Evolutionary conservation across 176 grass and related monocot species (phyloP), one percentile per base, ranked within the genome.

Genomic region (Eragrostis curvula): DNA sequence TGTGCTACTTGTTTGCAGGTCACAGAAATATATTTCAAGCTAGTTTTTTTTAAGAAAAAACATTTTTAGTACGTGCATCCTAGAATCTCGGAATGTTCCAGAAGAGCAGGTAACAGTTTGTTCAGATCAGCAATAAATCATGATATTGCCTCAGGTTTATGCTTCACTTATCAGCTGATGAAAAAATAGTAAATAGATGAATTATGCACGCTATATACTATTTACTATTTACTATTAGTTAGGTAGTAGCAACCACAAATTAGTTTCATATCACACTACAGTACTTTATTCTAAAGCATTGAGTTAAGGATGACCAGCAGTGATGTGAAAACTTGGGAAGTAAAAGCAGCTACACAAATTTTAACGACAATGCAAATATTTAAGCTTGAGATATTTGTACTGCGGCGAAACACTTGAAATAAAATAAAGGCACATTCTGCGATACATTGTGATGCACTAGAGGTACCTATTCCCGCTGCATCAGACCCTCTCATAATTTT

Each of bases 401-500:
- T n/a, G 41, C 8, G n/a, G 12, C 21, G n/a, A 32, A 84, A 36
- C 23, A 69, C 61, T 44, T 44, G 27, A 73, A 68, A 74, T 29
- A 23, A 52, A 46, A 27, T 43, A 29, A 60, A 43, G 46, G 43
- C n/a, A 44, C 8, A 61, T 30, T 75, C 5, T 10, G 21, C 15
- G 24, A 6, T n/a, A n/a, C 29, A 66, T 42, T 16, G 25, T 44
- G 59, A 46, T 3, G 8, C 15, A 45, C 32, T 4, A 41, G 12
- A 63, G 67, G 44, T 89, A 92, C 90, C 87, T 73, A 84, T 87
- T 73, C 90, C 90, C 73, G 75, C 88, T 45, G 90, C 90, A 78
- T 92, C 87, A 61, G 87, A 89, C 25, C 90, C 87, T 84, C 85
- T 89, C 90, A 92, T 92, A 27, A 92, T 92, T 79, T 83, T 92